Percentiles rank a stretch among this genome's conserved stretches.
phyloP scores from a whole-genome alignment of 805 yeast species.

The Zygoascus flipseniorum region DNA sequence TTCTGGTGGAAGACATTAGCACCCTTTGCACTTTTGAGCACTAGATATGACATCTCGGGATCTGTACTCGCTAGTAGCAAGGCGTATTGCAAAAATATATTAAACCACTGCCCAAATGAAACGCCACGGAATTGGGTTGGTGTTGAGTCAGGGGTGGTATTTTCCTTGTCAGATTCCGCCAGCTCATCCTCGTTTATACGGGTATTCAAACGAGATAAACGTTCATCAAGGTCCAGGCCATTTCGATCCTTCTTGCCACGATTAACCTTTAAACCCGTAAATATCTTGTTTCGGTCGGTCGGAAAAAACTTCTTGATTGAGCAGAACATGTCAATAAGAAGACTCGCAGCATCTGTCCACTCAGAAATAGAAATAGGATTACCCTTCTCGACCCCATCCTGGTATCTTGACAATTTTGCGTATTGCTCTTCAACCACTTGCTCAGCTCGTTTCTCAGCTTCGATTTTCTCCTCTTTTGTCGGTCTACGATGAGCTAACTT shows the following conservation, averaged over 20 bases:
- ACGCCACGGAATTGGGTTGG: slow-evolving; percentile 59
- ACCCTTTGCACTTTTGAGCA: slow-evolving; percentile 64
- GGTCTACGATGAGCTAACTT: slow-evolving; percentile 5
- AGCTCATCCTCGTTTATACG: slow-evolving; percentile 23
- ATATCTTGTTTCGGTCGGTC: slow-evolving; percentile 59
- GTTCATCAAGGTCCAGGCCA: slow-evolving; percentile 60
- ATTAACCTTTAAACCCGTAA: slow-evolving; percentile 54
- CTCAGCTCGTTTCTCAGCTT: slow-evolving; percentile 50
- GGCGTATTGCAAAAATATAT: slow-evolving; percentile 71
- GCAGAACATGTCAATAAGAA: slow-evolving; percentile 73
- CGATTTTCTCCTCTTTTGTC: slow-evolving; percentile 38
- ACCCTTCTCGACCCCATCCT: slow-evolving; percentile 38
- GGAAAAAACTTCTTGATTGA: slow-evolving; percentile 73
- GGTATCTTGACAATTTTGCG: slow-evolving; percentile 45
- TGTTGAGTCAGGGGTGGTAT: slow-evolving; percentile 22
- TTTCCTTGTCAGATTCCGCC: slow-evolving; percentile 25
- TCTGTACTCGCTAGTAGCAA: slow-evolving; percentile 55
- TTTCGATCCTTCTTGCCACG: slow-evolving; percentile 29
- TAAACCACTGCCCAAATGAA: slow-evolving; percentile 75
- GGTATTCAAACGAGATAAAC: slow-evolving; percentile 17
- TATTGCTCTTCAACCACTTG: slow-evolving; percentile 49
- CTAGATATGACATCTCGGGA: slow-evolving; percentile 55
- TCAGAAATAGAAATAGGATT: slow-evolving; percentile 57
- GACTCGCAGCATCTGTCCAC: slow-evolving; percentile 81
- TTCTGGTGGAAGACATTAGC: slow-evolving; percentile 61